Evolutionary conservation across 768 basidiomycete species (phyloP), one percentile per base, ranked within the genome.

Genomic region (Antrodiella citrinella): DNA sequence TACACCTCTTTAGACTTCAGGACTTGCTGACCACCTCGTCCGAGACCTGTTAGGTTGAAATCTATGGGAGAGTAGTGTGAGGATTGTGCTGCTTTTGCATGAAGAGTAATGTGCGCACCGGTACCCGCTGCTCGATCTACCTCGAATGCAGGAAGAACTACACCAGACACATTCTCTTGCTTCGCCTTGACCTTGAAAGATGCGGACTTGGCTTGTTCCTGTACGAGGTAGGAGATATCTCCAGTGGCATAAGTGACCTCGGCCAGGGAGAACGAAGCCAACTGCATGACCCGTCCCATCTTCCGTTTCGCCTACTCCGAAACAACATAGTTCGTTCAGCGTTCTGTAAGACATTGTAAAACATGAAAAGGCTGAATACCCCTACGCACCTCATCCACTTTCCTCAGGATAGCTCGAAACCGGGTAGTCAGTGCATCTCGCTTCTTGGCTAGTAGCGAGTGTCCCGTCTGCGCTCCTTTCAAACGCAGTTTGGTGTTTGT

Each of bases 261-360:
- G 0, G 96, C 96, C 72, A 98, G 86, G 40, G 94, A 96, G 76
- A 99, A 96, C 39, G 96, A 98, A 21, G 96, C 96, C 46, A 98
- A 77, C 67, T 99, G 96, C 84, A 99, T 96, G 21, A 98, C 94
- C 52, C 90, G 78, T 24, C 96, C 96, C 96, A 98, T 99, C 72
- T 97, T 94, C 52, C 93, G 81, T 68, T 99, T 99, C 9, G 96
- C 95, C 94, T 98, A 51, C 4, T 12, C 18, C 41, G 7, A 35
- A 35, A 45, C 35, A 18, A 35, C 7, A 5, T 10, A 9, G 41
- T 38, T 38, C 35, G 41, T 22, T n/a, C 41, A 43, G 1, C 41
- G 39, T 25, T n/a, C 21, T 9, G 19, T 11, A 26, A 18, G 18
- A 44, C 13, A 45, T 45, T 5, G 38, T 43, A 10, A 51, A 4